Evolutionary conservation across 2,329 filamentous ascomycete species (phyloP), one percentile per base, ranked within the genome.

Genomic region (Proliferodiscus dingleyae): DNA sequence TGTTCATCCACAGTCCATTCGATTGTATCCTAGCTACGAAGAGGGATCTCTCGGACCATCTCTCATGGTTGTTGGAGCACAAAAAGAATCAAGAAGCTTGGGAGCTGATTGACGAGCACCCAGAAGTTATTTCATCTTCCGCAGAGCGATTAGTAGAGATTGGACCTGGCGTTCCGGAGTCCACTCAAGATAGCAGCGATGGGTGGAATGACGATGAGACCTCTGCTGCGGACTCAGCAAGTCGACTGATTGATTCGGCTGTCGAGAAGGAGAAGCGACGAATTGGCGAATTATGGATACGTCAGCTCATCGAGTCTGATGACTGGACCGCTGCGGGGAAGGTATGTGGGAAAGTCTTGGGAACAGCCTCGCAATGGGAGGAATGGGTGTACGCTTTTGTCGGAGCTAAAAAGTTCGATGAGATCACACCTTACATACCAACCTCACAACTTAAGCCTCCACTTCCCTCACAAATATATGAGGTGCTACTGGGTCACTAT

Each of bases 341-440:
- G 58, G 74, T 94, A 3, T 91, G 89, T 47, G 87, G 85, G 11
- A 89, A 84, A 60, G 90, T 96, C 0, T 72, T 98, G 1, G 81
- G 81, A 34, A 88, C 84, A 1, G 81, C 89, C 1, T 75, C 85
- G 38, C 74, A 85, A 56, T 98, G 93, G 93, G 90, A 97, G 68
- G 88, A 94, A 59, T 97, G 91, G 89, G 85, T 94, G 4, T 94
- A 87, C 80, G 84, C 80, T 0, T 98, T 98, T 67, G 88, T 89
- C 6, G 85, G 89, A 32, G 85, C 87, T 2, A 78, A 87, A 53
- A 89, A 83, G 60, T 89, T 95, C 57, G 88, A 96, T 62, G 90
- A 95, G 57, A 95, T 98, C 50, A 85, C 87, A 4, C 77, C 85
- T 28, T 83, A 85, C 59, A 87, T 98, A 23, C 93, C 93, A 0